Evolutionary conservation across 768 basidiomycete genomes (phyloP).

Genomic region (Rhizopogon rudus): DNA sequence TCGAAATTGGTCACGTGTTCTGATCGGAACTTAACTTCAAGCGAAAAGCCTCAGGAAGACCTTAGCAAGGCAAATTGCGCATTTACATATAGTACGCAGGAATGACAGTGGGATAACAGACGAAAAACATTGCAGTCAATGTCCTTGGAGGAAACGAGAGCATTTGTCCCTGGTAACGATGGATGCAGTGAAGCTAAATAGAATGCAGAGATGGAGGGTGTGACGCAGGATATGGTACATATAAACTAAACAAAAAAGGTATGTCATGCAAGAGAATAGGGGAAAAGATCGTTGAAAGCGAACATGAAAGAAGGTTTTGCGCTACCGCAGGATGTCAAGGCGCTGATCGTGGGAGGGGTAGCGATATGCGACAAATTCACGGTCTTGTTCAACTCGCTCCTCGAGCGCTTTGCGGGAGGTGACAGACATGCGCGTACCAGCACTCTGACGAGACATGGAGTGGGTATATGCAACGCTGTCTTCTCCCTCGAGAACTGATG

Average conservation of each 20-base stretch:
- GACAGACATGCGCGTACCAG: slow-evolving; percentile 53
- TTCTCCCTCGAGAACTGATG: slow-evolving; percentile 44
- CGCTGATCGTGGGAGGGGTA: slow-evolving; percentile 75
- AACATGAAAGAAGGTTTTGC: slow-evolving; percentile 1
- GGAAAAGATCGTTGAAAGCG: not conserved
- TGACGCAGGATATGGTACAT: slow-evolving; percentile 7
- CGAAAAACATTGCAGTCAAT: slow-evolving; percentile 16
- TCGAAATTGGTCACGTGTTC: slow-evolving; percentile 12
- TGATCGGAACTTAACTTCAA: not conserved
- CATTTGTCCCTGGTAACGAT: slow-evolving; percentile 6
- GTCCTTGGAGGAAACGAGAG: slow-evolving; percentile 19
- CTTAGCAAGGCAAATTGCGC: slow-evolving; percentile 9
- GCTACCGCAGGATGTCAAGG: slow-evolving; percentile 53
- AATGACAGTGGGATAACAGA: slow-evolving; percentile 9
- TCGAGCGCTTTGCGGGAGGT: slow-evolving; percentile 69
- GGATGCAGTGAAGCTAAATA: slow-evolving; percentile 8
- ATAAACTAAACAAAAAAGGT: slow-evolving; percentile 13
- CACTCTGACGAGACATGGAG: slow-evolving; percentile 49
- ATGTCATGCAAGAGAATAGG: slow-evolving; percentile 1
- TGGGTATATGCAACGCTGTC: slow-evolving; percentile 43
- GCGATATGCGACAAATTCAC: slow-evolving; percentile 81
- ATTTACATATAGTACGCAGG: slow-evolving; percentile 20
- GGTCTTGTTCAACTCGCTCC: slow-evolving; percentile 78
- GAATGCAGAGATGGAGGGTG: slow-evolving; percentile 15
- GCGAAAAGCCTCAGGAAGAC: not conserved